Evolutionary conservation across 2,329 filamentous ascomycete genomes (phyloP), one percentile per base, ranked within the genome.

Genomic region (Aspergillus tubingensis): DNA sequence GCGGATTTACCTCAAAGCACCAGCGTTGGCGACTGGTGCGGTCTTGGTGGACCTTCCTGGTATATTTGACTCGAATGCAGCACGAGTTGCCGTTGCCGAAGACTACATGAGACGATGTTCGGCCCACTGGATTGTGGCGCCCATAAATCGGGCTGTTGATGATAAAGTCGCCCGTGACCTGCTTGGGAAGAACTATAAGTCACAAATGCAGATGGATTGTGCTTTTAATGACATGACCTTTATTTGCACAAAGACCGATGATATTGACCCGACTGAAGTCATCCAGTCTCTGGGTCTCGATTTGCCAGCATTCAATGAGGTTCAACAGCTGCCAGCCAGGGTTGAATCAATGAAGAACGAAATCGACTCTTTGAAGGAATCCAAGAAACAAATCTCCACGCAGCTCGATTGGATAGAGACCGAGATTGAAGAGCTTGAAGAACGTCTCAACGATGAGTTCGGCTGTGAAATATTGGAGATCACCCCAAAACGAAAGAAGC

Each of bases 231-330:
- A 75, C 2, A 77, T 88, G 2, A 86, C 84, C 0, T 88, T 88
- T 61, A 84, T 89, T 13, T 88, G 86, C 67, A 83, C 80, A 15
- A 88, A 88, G 67, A 86, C 84, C 0, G 87, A n/a, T n/a, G n/a
- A n/a, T n/a, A n/a, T n/a, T n/a, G n/a, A n/a, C n/a, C n/a, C n/a
- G n/a, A n/a, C n/a, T n/a, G 80, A 85, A 58, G 80, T 79, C 73
- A 47, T 76, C 65, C 72, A 76, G 11, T 75, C 68, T 17, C 70
- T 83, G 5, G 69, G 67, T 1, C 67, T 81, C 2, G 71, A 75
- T 1, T 11, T 60, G n/a, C 54, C 61, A 5, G 5, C 23, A 3
- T 15, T 54, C 2, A 15, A 36, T 0, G 8, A 43, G 7, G 2
- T 32, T 2, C 13, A 8, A 30, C 15, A 39, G 11, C 21, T 21